Percentiles rank a stretch among this genome's conserved stretches.
These are phyloP conservation scores for Kodamaea kaohsiungensis DNA, from an alignment of 805 yeast genomes.

Conservation along the genomic window DNA sequence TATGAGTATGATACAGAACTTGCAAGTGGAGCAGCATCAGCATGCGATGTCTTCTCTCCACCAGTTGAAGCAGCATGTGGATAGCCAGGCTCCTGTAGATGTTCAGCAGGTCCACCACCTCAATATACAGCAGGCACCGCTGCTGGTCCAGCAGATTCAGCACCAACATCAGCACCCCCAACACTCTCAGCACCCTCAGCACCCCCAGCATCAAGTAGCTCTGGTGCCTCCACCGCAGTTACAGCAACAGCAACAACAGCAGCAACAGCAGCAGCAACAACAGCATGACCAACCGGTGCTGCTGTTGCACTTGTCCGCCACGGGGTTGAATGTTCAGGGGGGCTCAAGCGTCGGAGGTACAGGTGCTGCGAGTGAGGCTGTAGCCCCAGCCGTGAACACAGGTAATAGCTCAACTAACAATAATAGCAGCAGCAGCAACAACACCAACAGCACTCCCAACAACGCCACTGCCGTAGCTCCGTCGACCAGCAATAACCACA, in stretches of 20 bases:
- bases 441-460: background rate
- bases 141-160: background rate
- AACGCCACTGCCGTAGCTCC: background rate
- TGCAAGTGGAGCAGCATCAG: background rate
- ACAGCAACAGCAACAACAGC: background rate
- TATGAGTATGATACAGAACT: constrained; percentile 1
- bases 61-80: background rate
- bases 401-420: background rate
- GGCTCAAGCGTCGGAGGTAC: background rate
- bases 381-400: background rate
- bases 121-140: background rate
- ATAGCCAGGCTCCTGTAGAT: background rate
- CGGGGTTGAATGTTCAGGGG: background rate
- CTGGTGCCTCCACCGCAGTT: background rate
- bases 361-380: background rate
- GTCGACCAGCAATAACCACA: background rate
- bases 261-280: background rate
- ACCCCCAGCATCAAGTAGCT: background rate
- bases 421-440: background rate
- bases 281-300: background rate
- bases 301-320: background rate
- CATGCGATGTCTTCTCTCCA: background rate
- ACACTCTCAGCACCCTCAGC: background rate
- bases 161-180: background rate
- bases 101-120: background rate